Conservation (phyloP, 1,284 basidiomycete genomes). For the Papiliotrema flavescens region DNA sequence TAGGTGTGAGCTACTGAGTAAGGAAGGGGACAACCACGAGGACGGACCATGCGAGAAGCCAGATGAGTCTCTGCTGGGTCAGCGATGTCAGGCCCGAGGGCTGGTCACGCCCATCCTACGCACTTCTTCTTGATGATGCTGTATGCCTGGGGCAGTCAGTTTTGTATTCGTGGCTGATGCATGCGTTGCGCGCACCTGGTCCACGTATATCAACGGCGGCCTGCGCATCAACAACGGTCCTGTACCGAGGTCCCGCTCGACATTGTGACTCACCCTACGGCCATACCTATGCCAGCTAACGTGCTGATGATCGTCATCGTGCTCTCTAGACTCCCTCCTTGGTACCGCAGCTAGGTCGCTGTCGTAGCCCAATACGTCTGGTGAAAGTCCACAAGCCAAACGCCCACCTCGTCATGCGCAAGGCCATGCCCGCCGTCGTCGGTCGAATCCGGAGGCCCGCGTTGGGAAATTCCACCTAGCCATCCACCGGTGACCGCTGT, state of each 20-base stretch:
- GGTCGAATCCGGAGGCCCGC: too few relatives aligned
- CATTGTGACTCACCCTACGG: constrained; percentile 36
- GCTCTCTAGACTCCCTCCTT: not conserved
- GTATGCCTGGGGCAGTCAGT: constrained; percentile 32
- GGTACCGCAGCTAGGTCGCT: too few relatives aligned
- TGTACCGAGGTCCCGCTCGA: constrained; percentile 3
- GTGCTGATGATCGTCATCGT: constrained; percentile 23
- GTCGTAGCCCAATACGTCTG: too few relatives aligned
- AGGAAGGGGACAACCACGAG: not conserved
- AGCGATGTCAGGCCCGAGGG: not conserved
- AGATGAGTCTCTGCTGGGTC: constrained; percentile 38
- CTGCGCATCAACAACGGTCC: constrained; percentile 24
- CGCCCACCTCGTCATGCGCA: not conserved
- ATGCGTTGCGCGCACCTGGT: constrained; percentile 38
- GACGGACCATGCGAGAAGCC: constrained; percentile 47
- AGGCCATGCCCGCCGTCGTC: not conserved
- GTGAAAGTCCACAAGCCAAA: not conserved
- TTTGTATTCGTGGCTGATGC: not conserved
- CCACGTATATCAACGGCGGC: constrained; percentile 51
- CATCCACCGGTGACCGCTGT: too few relatives aligned
- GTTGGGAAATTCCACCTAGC: not conserved
- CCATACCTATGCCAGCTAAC: constrained; percentile 47
- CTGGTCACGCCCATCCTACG: constrained; percentile 14
- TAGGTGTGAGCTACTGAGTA: constrained; percentile 8
- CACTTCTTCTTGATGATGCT: constrained; percentile 52